Base-by-base conservation (phyloP, 208 protist species). In the Endotrypanum monterogeii region DNA sequence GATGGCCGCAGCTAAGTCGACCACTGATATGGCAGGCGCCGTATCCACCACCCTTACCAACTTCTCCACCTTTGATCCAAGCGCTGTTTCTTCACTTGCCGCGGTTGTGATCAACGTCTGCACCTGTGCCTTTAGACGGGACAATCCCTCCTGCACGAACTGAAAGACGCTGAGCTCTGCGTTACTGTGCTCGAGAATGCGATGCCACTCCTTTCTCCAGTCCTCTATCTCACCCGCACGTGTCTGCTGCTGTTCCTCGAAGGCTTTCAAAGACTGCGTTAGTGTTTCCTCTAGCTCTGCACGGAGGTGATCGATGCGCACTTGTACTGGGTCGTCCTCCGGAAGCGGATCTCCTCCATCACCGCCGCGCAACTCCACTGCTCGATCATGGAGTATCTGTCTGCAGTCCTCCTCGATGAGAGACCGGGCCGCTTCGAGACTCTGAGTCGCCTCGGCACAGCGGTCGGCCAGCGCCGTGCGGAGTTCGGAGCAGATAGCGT, bases 41-140 rank as follows among this genome's bases (percentile, higher is more conserved):
- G 78, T 75, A 3, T 58, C 72, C 30, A 83, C 62, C 18, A 56
- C 67, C 67, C 74, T 65, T 57, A 71, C 68, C 67, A 84, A 48
- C 25, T 37, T 57, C 28, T 56, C 65, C 20, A 87, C 73, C 23
- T 62, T 70, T 25, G 74, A 71, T 5, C 69, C 78, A 61, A 96
- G 80, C 73, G 82, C 81, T 8, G 70, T 78, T 73, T 95, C 88
- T 23, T 73, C 81, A 3, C 79, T 76, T 2, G 85, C 80, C 46
- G 90, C 94, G 30, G 76, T 63, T 32, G 80, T 65, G 16, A 92
- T 77, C 18, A 89, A 51, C 44, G 84, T 83, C 74, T 94, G 89
- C 67, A 93, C 81, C 66, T 94, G 87, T 37, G 86, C 71, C 76
- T 90, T 92, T 25, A 97, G 78, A 14, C 83, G 76, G 32, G 89